Evolutionary conservation across 1,139 yeast species (phyloP).

Genomic region (Geotrichum histeridarum): DNA sequence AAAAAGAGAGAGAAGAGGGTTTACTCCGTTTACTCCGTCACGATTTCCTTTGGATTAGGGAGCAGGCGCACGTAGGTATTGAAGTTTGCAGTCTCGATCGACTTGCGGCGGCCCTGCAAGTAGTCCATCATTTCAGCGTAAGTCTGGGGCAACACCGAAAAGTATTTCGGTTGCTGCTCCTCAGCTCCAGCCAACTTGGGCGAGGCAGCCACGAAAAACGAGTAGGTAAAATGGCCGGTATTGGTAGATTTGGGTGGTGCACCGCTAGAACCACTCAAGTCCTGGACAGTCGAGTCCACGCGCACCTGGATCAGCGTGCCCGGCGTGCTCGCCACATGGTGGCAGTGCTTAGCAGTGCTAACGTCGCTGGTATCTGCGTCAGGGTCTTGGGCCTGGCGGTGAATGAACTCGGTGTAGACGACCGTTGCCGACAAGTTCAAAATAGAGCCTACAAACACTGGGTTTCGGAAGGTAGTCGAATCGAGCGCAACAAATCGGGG

Average conservation of each 20-base stretch:
- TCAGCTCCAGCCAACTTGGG: constrained; percentile 35
- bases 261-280: constrained; percentile 45
- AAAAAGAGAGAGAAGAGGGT: background rate
- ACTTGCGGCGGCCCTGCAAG: constrained; percentile 84
- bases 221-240: constrained; percentile 85
- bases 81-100: constrained; percentile 69
- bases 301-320: constrained; percentile 86
- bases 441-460: constrained; percentile 95
- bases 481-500: constrained; percentile 88
- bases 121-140: constrained; percentile 90
- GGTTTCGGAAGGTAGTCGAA: constrained; percentile 84
- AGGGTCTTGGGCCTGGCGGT: constrained; percentile 20
- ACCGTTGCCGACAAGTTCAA: constrained; percentile 74
- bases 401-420: constrained; percentile 55
- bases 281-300: constrained; percentile 74
- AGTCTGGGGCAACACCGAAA: constrained; percentile 77
- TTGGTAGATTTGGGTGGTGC: constrained; percentile 48
- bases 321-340: constrained; percentile 44
- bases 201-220: constrained; percentile 69
- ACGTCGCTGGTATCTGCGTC: background rate
- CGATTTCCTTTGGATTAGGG: constrained; percentile 14
- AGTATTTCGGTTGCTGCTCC: constrained; percentile 39
- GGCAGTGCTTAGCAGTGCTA: constrained; percentile 13
- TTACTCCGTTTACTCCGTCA: constrained; percentile 12
- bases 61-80: constrained; percentile 21